A percentile compares a stretch with the other conserved stretches of the same genome.
Conservation (phyloP, 2,329 filamentous ascomycete genomes). For the Tolypocladium paradoxum region DNA sequence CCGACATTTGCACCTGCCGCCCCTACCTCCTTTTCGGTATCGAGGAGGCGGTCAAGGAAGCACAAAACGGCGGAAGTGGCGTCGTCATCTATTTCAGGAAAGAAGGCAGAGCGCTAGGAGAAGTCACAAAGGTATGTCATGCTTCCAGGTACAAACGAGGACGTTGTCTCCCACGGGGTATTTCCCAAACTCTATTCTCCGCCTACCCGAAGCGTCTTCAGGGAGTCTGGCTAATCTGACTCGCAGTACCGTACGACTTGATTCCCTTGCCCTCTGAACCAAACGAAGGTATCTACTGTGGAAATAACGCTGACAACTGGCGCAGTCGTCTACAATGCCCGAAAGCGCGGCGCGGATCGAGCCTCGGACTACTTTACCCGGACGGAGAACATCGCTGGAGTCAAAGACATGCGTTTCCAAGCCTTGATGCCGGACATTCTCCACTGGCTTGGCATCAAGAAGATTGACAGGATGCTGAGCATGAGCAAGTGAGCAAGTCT, state of each 20-base stretch:
- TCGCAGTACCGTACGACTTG: conserved; percentile 33
- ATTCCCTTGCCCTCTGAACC: neutral
- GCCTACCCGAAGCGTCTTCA: neutral
- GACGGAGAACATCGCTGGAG: conserved; percentile 96
- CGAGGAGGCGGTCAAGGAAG: conserved; percentile 94
- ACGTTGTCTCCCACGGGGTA: neutral
- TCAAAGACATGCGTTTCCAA: conserved; percentile 96
- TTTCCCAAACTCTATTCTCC: neutral
- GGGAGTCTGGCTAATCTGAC: conserved; percentile 16
- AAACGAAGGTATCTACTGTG: neutral
- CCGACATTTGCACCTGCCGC: conserved; percentile 93
- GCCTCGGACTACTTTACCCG: conserved; percentile 92
- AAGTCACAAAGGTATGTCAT: conserved; percentile 77
- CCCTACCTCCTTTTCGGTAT: conserved; percentile 96
- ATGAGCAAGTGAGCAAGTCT: conserved; percentile 76
- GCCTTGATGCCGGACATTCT: conserved; percentile 96
- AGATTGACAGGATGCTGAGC: conserved; percentile 96
- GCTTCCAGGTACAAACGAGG: neutral
- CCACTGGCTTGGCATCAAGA: conserved; percentile 96
- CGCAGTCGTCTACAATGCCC: conserved; percentile 61
- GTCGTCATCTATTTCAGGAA: conserved; percentile 99
- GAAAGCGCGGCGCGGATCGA: conserved; percentile 67
- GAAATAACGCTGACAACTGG: neutral
- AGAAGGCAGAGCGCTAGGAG: conserved; percentile 85
- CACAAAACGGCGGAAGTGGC: conserved; percentile 84